These are phyloP conservation scores for Whalleya microplaca DNA, from an alignment of 2,329 filamentous ascomycete species.

Conservation along the genomic window DNA sequence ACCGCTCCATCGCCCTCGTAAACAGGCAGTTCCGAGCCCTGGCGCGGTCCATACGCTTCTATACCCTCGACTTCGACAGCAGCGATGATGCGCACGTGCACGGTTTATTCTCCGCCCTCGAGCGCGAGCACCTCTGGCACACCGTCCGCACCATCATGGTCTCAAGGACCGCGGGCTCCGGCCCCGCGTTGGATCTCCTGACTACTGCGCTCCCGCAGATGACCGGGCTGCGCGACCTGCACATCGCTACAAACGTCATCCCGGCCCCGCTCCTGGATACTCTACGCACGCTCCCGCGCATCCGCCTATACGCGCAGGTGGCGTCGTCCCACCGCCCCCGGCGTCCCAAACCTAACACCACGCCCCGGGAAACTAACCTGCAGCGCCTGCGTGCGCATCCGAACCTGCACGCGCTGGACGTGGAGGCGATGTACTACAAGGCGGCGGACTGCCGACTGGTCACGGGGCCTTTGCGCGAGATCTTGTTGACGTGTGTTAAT, in stretches of 20 bases:
- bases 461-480: constrained; percentile 1
- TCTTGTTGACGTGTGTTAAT: constrained; percentile 15
- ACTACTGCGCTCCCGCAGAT: constrained; percentile 5
- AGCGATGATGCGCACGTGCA: too few species aligned
- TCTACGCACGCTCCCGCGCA: constrained; percentile 1
- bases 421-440: not conserved
- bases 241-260: not conserved
- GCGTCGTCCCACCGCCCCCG: too few species aligned
- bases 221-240: constrained; percentile 11
- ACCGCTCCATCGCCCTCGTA: too few species aligned
- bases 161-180: not conserved
- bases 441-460: not conserved
- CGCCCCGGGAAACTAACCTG: not conserved
- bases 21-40: too few species aligned
- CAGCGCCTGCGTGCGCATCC: not conserved
- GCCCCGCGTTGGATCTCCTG: not conserved
- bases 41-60: too few species aligned
- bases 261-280: not conserved
- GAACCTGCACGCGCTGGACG: constrained; percentile 8
- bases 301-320: constrained; percentile 9
- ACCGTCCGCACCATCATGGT: not conserved
- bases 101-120: too few species aligned
- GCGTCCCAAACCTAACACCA: too few species aligned
- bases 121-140: not conserved
- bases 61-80: too few species aligned